phyloP scores from a whole-genome alignment of 1,139 yeast genomes.

The Saccharomyces hybrid region DNA sequence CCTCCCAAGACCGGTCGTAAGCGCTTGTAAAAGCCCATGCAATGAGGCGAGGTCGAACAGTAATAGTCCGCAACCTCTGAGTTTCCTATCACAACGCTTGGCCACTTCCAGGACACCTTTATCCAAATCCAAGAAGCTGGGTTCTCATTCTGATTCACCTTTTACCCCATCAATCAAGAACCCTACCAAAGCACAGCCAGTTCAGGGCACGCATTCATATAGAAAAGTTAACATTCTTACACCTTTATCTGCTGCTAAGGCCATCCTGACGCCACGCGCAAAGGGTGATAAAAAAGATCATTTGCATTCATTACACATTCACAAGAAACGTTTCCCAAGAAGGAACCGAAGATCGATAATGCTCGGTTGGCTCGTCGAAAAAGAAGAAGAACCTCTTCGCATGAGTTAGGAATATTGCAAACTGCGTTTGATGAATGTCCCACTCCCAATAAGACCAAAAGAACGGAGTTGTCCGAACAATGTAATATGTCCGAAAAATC shows the following conservation, averaged over 20 bases:
- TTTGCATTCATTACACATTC: slow-evolving; percentile 91
- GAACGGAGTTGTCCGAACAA: slow-evolving; percentile 66
- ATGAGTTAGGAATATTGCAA: slow-evolving; percentile 73
- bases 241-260: slow-evolving; percentile 25
- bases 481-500: slow-evolving; percentile 95
- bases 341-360: slow-evolving; percentile 81
- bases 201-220: slow-evolving; percentile 1
- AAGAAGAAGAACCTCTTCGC: slow-evolving; percentile 89
- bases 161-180: neutral
- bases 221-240: slow-evolving; percentile 19
- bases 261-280: slow-evolving; percentile 22
- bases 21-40: neutral
- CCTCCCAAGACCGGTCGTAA: neutral
- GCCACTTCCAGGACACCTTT: neutral
- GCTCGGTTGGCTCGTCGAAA: slow-evolving; percentile 87
- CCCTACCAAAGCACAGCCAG: neutral
- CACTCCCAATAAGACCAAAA: slow-evolving; percentile 71
- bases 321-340: slow-evolving; percentile 74
- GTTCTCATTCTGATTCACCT: neutral
- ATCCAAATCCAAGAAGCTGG: neutral
- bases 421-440: slow-evolving; percentile 66
- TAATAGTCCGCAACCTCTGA: neutral
- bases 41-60: neutral
- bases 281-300: slow-evolving; percentile 35
- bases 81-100: neutral